Percentiles rank a stretch among this genome's conserved stretches.
Conservation (phyloP, 2,329 filamentous ascomycete genomes). For the Fusarium nelsonii region DNA sequence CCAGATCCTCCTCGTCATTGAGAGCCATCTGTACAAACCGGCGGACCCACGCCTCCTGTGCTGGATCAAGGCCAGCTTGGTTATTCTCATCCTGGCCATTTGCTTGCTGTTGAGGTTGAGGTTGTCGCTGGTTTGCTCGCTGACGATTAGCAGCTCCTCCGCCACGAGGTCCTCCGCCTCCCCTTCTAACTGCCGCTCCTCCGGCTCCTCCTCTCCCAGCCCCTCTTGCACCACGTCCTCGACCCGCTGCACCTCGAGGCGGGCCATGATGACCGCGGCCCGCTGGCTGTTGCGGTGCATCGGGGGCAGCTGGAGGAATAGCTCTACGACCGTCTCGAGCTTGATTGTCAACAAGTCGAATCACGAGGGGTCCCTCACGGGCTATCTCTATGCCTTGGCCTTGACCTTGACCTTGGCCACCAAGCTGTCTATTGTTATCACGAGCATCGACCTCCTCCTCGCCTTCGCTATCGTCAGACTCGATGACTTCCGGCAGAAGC, state of each 20-base stretch:
- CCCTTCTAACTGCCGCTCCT: slow-evolving; percentile 41
- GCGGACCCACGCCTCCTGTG: slow-evolving; percentile 65
- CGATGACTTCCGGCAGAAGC: slow-evolving; percentile 48
- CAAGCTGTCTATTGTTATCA: slow-evolving; percentile 46
- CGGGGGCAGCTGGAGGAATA: slow-evolving; percentile 49
- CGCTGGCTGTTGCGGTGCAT: slow-evolving; percentile 48
- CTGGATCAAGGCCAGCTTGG: slow-evolving; percentile 57
- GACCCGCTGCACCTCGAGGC: slow-evolving; percentile 41
- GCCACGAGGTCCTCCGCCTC: slow-evolving; percentile 46
- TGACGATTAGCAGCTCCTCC: slow-evolving; percentile 42
- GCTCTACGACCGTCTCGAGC: slow-evolving; percentile 47
- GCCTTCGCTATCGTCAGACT: slow-evolving; percentile 52
- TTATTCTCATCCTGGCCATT: slow-evolving; percentile 43
- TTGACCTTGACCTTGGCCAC: slow-evolving; percentile 47
- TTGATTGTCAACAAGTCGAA: slow-evolving; percentile 62
- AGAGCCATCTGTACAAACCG: slow-evolving; percentile 67
- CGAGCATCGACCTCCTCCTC: slow-evolving; percentile 47
- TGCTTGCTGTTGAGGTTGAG: slow-evolving; percentile 37
- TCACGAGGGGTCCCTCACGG: slow-evolving; percentile 68
- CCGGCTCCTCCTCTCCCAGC: slow-evolving; percentile 32
- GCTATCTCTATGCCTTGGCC: slow-evolving; percentile 60
- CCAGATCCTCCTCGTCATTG: slow-evolving; percentile 64
- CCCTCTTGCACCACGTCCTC: slow-evolving; percentile 42
- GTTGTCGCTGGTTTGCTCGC: slow-evolving; percentile 42
- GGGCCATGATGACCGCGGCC: slow-evolving; percentile 46